Evolutionary conservation across 176 grass and related monocot genomes (phyloP), one percentile per base, ranked within the genome.

Genomic region (Cenchrus fungigraminus): DNA sequence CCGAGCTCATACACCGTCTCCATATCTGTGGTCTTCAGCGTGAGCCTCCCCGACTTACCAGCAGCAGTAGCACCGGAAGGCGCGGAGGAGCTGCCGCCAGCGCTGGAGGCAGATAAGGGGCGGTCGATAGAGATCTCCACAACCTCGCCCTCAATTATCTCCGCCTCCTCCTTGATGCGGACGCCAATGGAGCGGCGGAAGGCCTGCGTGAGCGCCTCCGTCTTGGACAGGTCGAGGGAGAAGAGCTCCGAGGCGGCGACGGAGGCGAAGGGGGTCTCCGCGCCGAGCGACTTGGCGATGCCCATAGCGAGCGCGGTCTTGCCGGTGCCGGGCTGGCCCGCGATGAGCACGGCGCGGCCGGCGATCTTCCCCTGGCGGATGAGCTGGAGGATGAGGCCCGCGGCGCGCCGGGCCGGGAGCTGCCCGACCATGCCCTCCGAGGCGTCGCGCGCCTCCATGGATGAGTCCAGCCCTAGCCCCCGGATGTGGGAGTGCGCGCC

Each of bases 391-490:
- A 98, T 95, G 74, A 98, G 80, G 0, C 97, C 97, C 0, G 91
- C 88, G 32, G 91, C 91, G 46, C 92, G 92, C 61, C 97, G 93
- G 51, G 97, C 97, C 17, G 91, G 91, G 58, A 90, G 88, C 82
- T 96, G 93, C 16, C 97, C 97, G n/a, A 98, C 97, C 97, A 98
- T 98, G 69, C 97, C 97, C 84, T 99, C 93, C 14, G 93, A 99
- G 60, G 92, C 78, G 54, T 78, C 88, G 34, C 93, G 91, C 45
- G 97, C 93, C 89, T 99, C 97, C 14, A 99, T 83, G 22, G 91
- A 90, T 71, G 90, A 83, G 84, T 99, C 97, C 37, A 99, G 84
- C 2, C 97, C 97, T 15, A 99, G 91, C 15, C 97, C 97, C 9
- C 93, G 93, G 86, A 99, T 99, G 90, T 99, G 97, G 66, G 97